phyloP scores from a whole-genome alignment of 495 filamentous ascomycete species.

The Hypomontagnella monticulosa region DNA sequence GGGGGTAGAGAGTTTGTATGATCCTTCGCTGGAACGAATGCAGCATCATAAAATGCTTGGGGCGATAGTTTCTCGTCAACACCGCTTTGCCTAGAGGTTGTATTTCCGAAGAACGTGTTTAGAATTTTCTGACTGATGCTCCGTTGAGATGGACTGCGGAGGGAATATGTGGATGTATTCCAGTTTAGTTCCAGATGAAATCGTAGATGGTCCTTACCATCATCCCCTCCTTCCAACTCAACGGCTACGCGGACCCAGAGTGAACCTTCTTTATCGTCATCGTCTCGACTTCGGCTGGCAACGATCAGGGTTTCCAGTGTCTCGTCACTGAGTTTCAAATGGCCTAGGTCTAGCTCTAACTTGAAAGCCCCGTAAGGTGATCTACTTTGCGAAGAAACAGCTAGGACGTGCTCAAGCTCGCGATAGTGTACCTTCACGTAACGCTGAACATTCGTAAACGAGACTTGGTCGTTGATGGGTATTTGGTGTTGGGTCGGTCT shows the following conservation, averaged over 20 bases:
- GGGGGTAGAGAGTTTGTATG: slow-evolving; percentile 37
- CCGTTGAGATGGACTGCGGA: slow-evolving; percentile 31
- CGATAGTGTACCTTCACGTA: slow-evolving; percentile 11
- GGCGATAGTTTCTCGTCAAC: slow-evolving; percentile 44
- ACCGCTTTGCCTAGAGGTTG: neutral
- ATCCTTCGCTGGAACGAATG: slow-evolving; percentile 49
- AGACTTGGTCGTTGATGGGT: neutral
- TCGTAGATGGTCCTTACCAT: slow-evolving; percentile 17
- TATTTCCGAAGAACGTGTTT: slow-evolving; percentile 38
- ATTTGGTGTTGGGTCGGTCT: slow-evolving; percentile 1
- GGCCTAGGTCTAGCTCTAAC: slow-evolving; percentile 11
- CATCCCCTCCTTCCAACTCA: slow-evolving; percentile 13
- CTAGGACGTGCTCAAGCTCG: neutral
- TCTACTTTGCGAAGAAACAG: slow-evolving; percentile 4
- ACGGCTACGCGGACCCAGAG: slow-evolving; percentile 30
- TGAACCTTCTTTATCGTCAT: slow-evolving; percentile 27
- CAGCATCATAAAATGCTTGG: slow-evolving; percentile 57
- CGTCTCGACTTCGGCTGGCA: slow-evolving; percentile 22
- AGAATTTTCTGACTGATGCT: slow-evolving; percentile 33
- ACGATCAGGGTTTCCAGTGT: slow-evolving; percentile 11
- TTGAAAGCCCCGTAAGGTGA: slow-evolving; percentile 18
- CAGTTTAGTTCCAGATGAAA: slow-evolving; percentile 39
- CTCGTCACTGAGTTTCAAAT: neutral
- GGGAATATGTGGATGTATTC: slow-evolving; percentile 30
- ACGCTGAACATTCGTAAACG: slow-evolving; percentile 7